A percentile compares a stretch with the other conserved stretches of the same genome.
Conservation (phyloP, 2,329 filamentous ascomycete species). For the Graphilbum ipis-grandicollis region DNA sequence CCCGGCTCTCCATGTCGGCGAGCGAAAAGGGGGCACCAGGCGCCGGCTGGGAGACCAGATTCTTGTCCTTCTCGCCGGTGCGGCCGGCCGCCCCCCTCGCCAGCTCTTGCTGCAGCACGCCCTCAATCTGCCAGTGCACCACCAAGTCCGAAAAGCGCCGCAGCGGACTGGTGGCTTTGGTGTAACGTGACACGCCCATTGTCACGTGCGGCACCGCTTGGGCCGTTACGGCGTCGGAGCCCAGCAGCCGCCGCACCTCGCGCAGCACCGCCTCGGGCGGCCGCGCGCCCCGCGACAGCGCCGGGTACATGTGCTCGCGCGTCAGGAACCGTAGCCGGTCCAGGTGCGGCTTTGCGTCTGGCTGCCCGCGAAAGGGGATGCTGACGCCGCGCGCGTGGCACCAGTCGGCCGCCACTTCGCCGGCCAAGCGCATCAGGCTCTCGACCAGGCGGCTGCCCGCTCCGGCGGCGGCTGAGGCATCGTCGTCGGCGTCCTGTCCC, state of each 20-base stretch:
- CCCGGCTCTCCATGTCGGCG: constrained; percentile 20
- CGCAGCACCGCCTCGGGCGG: constrained; percentile 16
- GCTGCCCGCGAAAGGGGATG: constrained; percentile 38
- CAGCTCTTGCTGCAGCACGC: constrained; percentile 30
- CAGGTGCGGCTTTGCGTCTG: constrained; percentile 20
- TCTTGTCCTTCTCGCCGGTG: neutral
- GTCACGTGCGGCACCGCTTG: constrained; percentile 35
- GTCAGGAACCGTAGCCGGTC: constrained; percentile 20
- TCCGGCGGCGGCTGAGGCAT: neutral
- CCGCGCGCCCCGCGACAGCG: constrained; percentile 17
- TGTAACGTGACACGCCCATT: constrained; percentile 42
- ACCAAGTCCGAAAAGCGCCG: constrained; percentile 46
- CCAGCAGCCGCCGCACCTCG: constrained; percentile 22
- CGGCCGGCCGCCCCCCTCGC: constrained; percentile 9
- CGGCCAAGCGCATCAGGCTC: constrained; percentile 42
- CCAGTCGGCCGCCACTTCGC: constrained; percentile 44
- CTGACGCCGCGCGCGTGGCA: constrained; percentile 39
- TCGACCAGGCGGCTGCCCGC: constrained; percentile 22
- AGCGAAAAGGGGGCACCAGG: constrained; percentile 21
- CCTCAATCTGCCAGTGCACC: constrained; percentile 50
- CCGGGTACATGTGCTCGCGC: constrained; percentile 20
- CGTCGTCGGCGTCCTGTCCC: neutral
- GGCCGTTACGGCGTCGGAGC: constrained; percentile 33
- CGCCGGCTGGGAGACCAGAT: neutral
- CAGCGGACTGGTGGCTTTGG: constrained; percentile 48